Percentiles rank a stretch among this genome's conserved stretches.
These are phyloP conservation scores for Wickerhamiella shivajii DNA, from an alignment of 805 yeast species.

Conservation along the genomic window DNA sequence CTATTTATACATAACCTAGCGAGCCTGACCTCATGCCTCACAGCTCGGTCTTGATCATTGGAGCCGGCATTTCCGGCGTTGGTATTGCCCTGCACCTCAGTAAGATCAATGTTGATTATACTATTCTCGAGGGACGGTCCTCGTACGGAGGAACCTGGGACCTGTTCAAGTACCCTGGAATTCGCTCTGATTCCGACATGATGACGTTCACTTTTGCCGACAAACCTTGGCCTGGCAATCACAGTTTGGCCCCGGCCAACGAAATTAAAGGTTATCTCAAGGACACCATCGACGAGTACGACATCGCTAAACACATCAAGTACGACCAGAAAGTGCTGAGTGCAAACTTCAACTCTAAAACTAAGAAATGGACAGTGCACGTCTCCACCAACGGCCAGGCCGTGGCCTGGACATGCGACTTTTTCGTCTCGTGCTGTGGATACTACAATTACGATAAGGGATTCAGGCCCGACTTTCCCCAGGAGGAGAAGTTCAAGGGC, in stretches of 20 bases:
- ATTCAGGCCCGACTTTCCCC: conserved; percentile 2
- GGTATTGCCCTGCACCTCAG: conserved; percentile 6
- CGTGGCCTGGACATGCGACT: conserved; percentile 1
- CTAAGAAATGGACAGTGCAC: conserved; percentile 1
- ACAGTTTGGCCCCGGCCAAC: conserved; percentile 5
- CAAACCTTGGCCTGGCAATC: conserved; percentile 7
- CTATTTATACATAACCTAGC: too few relatives aligned
- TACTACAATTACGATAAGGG: conserved; percentile 7
- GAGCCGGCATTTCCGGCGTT: conserved; percentile 8
- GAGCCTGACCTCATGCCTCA: conserved; percentile 6
- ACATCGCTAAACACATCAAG: conserved; percentile 1
- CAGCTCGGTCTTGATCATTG: conserved; percentile 1
- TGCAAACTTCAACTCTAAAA: conserved; percentile 1
- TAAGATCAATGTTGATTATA: background rate
- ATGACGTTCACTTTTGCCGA: conserved; percentile 6
- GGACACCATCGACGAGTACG: conserved; percentile 2
- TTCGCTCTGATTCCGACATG: conserved; percentile 7
- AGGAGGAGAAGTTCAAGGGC: conserved; percentile 9
- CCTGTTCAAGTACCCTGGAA: conserved; percentile 7
- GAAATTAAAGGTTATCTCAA: conserved; percentile 4
- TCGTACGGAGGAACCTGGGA: conserved; percentile 8
- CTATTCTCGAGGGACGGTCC: conserved; percentile 6
- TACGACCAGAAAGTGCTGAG: background rate
- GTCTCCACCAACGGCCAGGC: conserved; percentile 1
- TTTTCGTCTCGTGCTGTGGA: conserved; percentile 3